Conservation (phyloP, 2,329 filamentous ascomycete genomes). For the Trichoderma pleuroti region DNA sequence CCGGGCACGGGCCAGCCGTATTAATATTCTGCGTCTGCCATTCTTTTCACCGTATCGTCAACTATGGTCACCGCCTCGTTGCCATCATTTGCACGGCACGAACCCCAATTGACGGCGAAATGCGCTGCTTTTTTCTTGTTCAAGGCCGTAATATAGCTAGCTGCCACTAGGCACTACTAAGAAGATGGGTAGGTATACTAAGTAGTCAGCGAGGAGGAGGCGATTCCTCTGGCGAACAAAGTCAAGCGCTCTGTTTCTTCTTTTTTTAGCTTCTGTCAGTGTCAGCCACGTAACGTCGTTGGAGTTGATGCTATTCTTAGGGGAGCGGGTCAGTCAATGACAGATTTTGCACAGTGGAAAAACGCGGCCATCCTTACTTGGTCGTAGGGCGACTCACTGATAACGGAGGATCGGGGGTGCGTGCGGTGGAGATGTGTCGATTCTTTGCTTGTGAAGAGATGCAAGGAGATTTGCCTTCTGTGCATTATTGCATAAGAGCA, state of each 20-base stretch:
- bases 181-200: too few species aligned
- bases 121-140: not conserved
- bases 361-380: not conserved
- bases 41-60: not conserved
- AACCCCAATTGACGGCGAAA: not conserved
- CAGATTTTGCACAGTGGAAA: not conserved
- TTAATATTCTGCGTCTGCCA: not conserved
- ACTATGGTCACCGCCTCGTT: not conserved
- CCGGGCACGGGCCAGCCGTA: not conserved
- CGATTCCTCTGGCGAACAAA: not conserved
- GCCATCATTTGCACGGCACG: not conserved
- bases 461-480: not conserved
- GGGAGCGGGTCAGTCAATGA: not conserved
- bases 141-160: not conserved
- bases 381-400: not conserved
- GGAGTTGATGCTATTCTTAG: not conserved
- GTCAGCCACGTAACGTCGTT: not conserved
- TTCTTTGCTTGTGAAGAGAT: not conserved
- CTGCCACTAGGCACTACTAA: not conserved
- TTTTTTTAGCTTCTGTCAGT: not conserved
- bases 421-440: not conserved
- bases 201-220: not conserved
- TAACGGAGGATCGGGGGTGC: not conserved
- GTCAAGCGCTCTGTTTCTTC: not conserved
- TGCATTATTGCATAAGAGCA: not conserved